These are phyloP conservation scores for Moesziomyces sp. DNA, from an alignment of 1,284 basidiomycete species.

Conservation along the genomic window DNA sequence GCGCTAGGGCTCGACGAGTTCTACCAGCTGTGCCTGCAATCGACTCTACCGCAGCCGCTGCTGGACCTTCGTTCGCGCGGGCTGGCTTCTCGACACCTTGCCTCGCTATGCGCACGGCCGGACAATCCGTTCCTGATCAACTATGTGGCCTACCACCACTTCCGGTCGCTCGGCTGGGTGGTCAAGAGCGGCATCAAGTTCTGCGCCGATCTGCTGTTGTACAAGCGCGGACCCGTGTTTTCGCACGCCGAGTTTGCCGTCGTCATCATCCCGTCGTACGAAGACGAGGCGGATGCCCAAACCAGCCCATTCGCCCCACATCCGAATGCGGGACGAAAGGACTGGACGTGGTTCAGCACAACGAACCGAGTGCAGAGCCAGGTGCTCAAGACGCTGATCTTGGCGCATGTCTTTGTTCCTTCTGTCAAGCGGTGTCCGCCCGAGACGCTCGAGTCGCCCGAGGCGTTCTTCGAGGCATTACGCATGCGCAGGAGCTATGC, in stretches of 20 bases:
- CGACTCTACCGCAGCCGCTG: conserved; percentile 23
- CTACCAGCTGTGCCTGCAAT: conserved; percentile 43
- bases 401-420: conserved; percentile 62
- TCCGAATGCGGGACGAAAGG: conserved; percentile 70
- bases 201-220: conserved; percentile 92
- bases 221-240: conserved; percentile 94
- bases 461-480: conserved; percentile 74
- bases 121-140: conserved; percentile 94
- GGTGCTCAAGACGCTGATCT: conserved; percentile 79
- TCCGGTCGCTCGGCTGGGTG: conserved; percentile 96
- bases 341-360: conserved; percentile 97
- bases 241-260: conserved; percentile 96
- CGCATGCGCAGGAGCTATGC: conserved; percentile 72
- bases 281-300: conserved; percentile 78
- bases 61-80: conserved; percentile 25
- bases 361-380: conserved; percentile 96
- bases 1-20: conserved; percentile 35
- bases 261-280: conserved; percentile 87
- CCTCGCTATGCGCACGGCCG: conserved; percentile 59
- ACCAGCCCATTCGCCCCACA: conserved; percentile 54
- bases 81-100: conserved; percentile 30
- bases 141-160: conserved; percentile 94
- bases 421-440: conserved; percentile 34
- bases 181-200: conserved; percentile 97
- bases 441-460: conserved; percentile 50